phyloP scores from a whole-genome alignment of 2,329 filamentous ascomycete species.

The Gliomastix tumulicola region DNA sequence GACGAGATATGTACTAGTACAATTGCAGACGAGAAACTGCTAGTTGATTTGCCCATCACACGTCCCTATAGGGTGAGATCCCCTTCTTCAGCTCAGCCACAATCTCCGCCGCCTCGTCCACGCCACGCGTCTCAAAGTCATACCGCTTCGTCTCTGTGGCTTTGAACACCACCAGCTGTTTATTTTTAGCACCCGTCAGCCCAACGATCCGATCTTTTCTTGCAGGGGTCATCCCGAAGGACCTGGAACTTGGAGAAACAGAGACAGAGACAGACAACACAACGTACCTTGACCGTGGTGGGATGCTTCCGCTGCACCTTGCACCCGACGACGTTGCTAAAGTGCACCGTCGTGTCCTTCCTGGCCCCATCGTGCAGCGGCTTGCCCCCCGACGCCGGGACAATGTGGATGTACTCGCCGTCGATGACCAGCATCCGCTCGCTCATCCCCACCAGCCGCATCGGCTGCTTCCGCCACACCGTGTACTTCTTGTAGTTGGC shows the following conservation, averaged over 20 bases:
- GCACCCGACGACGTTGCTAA: conserved; percentile 74
- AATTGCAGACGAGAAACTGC: not conserved
- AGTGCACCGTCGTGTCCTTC: conserved; percentile 76
- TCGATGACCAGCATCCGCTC: conserved; percentile 74
- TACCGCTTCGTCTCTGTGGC: conserved; percentile 73
- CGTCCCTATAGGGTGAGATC: conserved; percentile 57
- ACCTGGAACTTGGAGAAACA: too few relatives aligned
- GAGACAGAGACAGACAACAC: not conserved
- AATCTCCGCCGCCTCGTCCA: conserved; percentile 70
- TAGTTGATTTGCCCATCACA: conserved; percentile 19
- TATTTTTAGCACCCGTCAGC: too few relatives aligned
- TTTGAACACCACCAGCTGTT: conserved; percentile 66
- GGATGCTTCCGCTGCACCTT: conserved; percentile 77
- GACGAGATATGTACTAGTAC: not conserved
- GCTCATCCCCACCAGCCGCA: conserved; percentile 70
- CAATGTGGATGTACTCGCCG: conserved; percentile 81
- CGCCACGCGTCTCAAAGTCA: conserved; percentile 72
- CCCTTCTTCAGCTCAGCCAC: conserved; percentile 73
- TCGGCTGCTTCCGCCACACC: conserved; percentile 76
- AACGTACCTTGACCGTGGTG: conserved; percentile 65
- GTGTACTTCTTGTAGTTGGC: conserved; percentile 68
- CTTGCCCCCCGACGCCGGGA: conserved; percentile 63
- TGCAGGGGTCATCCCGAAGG: too few relatives aligned
- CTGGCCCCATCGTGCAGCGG: conserved; percentile 54
- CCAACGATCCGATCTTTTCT: too few relatives aligned